A percentile compares a stretch with the other conserved stretches of the same genome.
phyloP scores from a whole-genome alignment of 345 rosid genomes.

The Acer campestre region DNA sequence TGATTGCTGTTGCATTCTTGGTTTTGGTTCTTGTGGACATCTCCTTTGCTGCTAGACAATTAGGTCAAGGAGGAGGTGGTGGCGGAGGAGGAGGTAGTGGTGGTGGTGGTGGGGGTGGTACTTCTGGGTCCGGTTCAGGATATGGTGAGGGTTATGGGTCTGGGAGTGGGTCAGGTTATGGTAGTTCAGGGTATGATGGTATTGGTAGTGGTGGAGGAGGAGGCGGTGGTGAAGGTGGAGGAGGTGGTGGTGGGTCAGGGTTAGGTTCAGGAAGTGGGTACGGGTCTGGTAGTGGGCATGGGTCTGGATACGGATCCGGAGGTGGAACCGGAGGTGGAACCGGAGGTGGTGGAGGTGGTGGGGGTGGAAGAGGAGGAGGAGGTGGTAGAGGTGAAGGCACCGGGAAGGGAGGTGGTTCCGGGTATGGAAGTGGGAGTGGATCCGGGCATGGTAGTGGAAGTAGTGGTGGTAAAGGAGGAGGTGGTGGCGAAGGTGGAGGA shows the following conservation, averaged over 20 bases:
- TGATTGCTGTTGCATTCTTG: conserved; percentile 44
- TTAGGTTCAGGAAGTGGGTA: conserved; percentile 19
- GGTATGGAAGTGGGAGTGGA: conserved; percentile 31
- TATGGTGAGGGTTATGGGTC: conserved; percentile 29
- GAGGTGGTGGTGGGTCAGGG: background rate
- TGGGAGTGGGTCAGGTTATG: conserved; percentile 23
- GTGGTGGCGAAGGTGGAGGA: too few relatives aligned
- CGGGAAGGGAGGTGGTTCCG: conserved; percentile 29
- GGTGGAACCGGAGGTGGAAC: too few relatives aligned
- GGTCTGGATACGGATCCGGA: conserved; percentile 34
- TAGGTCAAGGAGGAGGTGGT: conserved; percentile 22
- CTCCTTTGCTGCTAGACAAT: conserved; percentile 46
- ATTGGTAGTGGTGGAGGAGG: conserved; percentile 32
- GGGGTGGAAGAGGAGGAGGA: conserved; percentile 32
- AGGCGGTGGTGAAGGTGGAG: conserved; percentile 11
- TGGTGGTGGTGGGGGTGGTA: conserved; percentile 43
- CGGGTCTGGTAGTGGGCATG: conserved; percentile 29
- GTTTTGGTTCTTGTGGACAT: conserved; percentile 45
- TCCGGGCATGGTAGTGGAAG: conserved; percentile 32
- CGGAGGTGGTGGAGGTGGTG: conserved; percentile 36
- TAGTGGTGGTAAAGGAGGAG: conserved; percentile 22
- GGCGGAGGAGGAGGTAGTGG: conserved; percentile 50
- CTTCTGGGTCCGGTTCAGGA: conserved; percentile 39
- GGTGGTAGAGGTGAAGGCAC: conserved; percentile 39
- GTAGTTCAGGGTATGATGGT: conserved; percentile 9